Percentiles rank a stretch among this genome's conserved stretches.
These are phyloP conservation scores for Pneumocystis canis DNA, from an alignment of 1,139 yeast genomes.

Conservation along the genomic window DNA sequence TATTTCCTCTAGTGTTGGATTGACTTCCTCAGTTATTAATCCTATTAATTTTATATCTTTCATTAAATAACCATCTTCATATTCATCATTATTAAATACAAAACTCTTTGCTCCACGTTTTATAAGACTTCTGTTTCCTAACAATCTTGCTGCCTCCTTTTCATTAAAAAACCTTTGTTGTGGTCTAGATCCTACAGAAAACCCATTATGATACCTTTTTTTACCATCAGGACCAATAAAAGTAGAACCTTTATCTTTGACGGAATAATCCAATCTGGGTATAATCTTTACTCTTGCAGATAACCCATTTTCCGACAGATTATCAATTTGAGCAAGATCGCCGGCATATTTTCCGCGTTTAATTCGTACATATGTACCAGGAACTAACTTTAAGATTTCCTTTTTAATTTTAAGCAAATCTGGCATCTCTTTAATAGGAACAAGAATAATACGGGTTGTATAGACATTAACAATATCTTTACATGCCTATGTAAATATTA, in stretches of 20 bases:
- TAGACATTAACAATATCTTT: slow-evolving; percentile 80
- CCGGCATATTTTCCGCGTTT: slow-evolving; percentile 86
- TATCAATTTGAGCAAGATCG: slow-evolving; percentile 85
- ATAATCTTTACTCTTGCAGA: slow-evolving; percentile 85
- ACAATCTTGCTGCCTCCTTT: slow-evolving; percentile 44
- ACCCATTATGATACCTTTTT: slow-evolving; percentile 35
- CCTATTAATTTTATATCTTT: slow-evolving; percentile 77
- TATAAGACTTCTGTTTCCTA: slow-evolving; percentile 39
- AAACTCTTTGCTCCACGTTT: slow-evolving; percentile 58
- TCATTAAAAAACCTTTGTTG: slow-evolving; percentile 74
- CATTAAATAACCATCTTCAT: slow-evolving; percentile 69
- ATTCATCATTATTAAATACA: slow-evolving; percentile 74
- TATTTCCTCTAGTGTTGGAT: slow-evolving; percentile 78
- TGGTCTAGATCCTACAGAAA: slow-evolving; percentile 37
- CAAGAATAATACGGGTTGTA: slow-evolving; percentile 48
- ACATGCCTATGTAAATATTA: slow-evolving; percentile 34
- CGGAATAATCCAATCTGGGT: slow-evolving; percentile 86
- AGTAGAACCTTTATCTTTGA: slow-evolving; percentile 33
- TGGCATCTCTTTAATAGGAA: slow-evolving; percentile 91
- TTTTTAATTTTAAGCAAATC: slow-evolving; percentile 82
- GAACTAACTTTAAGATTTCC: slow-evolving; percentile 75
- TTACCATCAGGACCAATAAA: slow-evolving; percentile 29
- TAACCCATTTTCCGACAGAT: slow-evolving; percentile 83
- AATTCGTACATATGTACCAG: slow-evolving; percentile 83
- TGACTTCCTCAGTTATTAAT: slow-evolving; percentile 68